Evolutionary conservation across 306 rosid species (phyloP).

Genomic region (Malus asiatica): DNA sequence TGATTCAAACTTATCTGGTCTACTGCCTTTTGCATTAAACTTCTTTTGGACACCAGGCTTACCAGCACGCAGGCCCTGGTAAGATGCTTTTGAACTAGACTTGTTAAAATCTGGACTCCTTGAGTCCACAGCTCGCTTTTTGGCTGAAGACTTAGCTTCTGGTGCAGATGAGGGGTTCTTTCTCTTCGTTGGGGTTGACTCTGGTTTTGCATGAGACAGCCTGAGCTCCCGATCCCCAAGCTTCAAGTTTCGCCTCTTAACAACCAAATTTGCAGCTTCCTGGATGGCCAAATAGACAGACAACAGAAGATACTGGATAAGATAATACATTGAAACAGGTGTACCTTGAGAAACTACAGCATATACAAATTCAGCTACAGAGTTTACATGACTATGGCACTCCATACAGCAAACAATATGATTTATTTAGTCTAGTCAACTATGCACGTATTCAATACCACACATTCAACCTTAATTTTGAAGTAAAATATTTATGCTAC

Average conservation of each 20-base stretch:
- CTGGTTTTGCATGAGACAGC: slow-evolving; percentile 44
- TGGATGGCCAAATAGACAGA: slow-evolving; percentile 20
- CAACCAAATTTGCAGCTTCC: slow-evolving; percentile 68
- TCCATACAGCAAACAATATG: neutral
- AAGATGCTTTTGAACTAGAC: slow-evolving; percentile 23
- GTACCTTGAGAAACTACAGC: neutral
- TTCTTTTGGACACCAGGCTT: slow-evolving; percentile 58
- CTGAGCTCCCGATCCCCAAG: slow-evolving; percentile 69
- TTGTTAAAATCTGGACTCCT: slow-evolving; percentile 30
- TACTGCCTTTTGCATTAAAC: slow-evolving; percentile 4
- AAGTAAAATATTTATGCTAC: neutral
- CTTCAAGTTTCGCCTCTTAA: slow-evolving; percentile 54
- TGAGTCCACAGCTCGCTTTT: slow-evolving; percentile 22
- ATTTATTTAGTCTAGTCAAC: neutral
- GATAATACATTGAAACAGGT: neutral
- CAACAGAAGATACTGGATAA: neutral
- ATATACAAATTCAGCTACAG: neutral
- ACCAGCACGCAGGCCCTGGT: slow-evolving; percentile 82
- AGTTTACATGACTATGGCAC: neutral
- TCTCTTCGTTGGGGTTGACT: slow-evolving; percentile 49
- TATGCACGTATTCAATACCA: neutral
- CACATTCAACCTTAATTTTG: neutral
- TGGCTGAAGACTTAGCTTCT: slow-evolving; percentile 35
- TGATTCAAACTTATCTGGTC: slow-evolving; percentile 8
- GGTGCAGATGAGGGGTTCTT: slow-evolving; percentile 25